A percentile compares a stretch with the other conserved stretches of the same genome.
Conservation (phyloP, 164 flowering plant genomes). For the Litsea cubeba region DNA sequence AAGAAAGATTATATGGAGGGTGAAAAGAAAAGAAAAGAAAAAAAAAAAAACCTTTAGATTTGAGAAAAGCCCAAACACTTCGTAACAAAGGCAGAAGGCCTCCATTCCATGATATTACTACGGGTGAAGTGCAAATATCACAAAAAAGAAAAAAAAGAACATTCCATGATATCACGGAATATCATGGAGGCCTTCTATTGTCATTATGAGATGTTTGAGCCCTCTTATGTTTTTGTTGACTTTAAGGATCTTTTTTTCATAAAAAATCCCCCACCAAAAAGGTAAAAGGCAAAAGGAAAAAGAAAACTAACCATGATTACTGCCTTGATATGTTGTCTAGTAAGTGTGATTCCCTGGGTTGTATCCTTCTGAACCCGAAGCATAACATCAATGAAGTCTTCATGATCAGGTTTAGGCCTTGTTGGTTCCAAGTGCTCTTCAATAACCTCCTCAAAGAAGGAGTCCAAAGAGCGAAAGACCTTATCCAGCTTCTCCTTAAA, state of each 20-base stretch:
- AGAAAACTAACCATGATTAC: slow-evolving; percentile 8
- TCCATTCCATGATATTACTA: no score
- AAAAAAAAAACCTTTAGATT: no score
- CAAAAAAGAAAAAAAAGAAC: no score
- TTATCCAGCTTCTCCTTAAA: slow-evolving; percentile 27
- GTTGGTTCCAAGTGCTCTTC: slow-evolving; percentile 33
- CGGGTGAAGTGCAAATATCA: no score
- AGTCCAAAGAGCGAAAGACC: slow-evolving; percentile 33
- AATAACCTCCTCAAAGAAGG: slow-evolving; percentile 36
- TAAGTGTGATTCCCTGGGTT: background rate
- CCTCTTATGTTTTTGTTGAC: no score
- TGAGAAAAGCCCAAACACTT: no score
- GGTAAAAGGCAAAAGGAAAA: background rate
- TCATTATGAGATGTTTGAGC: no score
- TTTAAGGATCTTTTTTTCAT: no score
- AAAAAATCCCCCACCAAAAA: no score
- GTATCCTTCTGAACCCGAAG: slow-evolving; percentile 30
- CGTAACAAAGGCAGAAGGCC: no score
- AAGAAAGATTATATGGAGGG: background rate
- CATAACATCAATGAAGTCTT: slow-evolving; percentile 53
- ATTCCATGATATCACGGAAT: no score
- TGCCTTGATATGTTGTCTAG: slow-evolving; percentile 14
- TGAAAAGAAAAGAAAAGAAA: background rate
- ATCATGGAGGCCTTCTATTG: no score
- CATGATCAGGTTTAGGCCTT: slow-evolving; percentile 17